Evolutionary conservation across 2,329 filamentous ascomycete species (phyloP), one percentile per base, ranked within the genome.

Genomic region (Xylaria sp.): DNA sequence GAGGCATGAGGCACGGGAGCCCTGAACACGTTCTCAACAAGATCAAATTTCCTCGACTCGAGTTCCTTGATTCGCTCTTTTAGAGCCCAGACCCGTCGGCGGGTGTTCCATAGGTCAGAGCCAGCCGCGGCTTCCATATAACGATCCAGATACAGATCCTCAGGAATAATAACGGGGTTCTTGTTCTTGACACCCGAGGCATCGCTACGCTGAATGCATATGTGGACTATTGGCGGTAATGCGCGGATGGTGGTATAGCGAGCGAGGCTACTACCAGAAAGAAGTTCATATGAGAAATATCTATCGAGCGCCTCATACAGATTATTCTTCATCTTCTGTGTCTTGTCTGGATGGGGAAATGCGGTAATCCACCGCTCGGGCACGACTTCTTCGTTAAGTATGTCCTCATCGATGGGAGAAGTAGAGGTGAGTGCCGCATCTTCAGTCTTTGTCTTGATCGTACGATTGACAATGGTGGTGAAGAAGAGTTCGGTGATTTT

Each of bases 251-350:
- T 89, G 6, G 87, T 87, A 74, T 89, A 94, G 60, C 75, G 86
- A 77, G 72, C 85, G 70, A 71, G 79, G 72, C 85, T 85, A 60
- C 86, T 86, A 23, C 90, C 84, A 31, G 88, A 87, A 29, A 94
- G 85, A 27, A 88, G 85, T 69, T 95, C 89, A 47, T 89, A 85
- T 69, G 96, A 92, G 72, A 97, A 97, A 55, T 91, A 90, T 38
- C 89, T 88, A 68, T 96, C 92, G 2, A 99, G 85, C 2, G 93
- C 92, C 44, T 91, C 86, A 72, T 97, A 95, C 21, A 99, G 85
- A 55, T 89, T 89, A 62, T 85, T 67, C 33, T 66, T 66, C 9
- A 82, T 66, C 72, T 72, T 58, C 72, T 68, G 82, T 49, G 78
- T 73, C 15, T 78, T 75, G 5, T 80, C 81, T 1, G 85, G 85